These are phyloP conservation scores for Trichoderma citrinoviride DNA, from an alignment of 2,329 filamentous ascomycete genomes.

Conservation along the genomic window DNA sequence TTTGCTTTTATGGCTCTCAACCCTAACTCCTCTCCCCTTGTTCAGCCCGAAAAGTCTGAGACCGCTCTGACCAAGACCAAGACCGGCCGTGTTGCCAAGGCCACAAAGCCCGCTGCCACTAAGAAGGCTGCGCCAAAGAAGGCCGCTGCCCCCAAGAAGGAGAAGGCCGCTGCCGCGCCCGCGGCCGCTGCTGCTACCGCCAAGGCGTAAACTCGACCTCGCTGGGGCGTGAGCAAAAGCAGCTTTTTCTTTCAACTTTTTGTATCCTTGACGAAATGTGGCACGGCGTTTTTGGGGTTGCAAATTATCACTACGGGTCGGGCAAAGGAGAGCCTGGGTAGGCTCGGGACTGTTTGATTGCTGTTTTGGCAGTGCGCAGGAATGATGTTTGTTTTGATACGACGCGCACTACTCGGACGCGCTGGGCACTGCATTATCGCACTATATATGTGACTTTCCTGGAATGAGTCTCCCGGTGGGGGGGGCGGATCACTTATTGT, in stretches of 20 bases:
- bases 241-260: constrained; percentile 23
- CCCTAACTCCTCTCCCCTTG: constrained; percentile 18
- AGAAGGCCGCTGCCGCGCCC: constrained; percentile 33
- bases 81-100: constrained; percentile 80
- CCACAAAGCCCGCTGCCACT: constrained; percentile 46
- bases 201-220: constrained; percentile 37
- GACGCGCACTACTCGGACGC: constrained; percentile 24
- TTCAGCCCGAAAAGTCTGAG: constrained; percentile 57
- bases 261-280: constrained; percentile 39
- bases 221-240: neutral
- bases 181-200: constrained; percentile 28
- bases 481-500: constrained; percentile 14
- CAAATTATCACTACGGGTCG: constrained; percentile 24
- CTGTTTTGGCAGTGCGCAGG: constrained; percentile 25
- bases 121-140: constrained; percentile 47
- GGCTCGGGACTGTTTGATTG: constrained; percentile 23
- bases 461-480: constrained; percentile 12
- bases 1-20: constrained; percentile 18
- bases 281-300: constrained; percentile 37
- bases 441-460: constrained; percentile 21
- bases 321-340: constrained; percentile 23
- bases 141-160: constrained; percentile 50
- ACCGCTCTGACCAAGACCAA: constrained; percentile 77
- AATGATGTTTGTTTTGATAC: constrained; percentile 26
- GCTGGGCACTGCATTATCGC: constrained; percentile 24